Base-by-base conservation (phyloP, 2,329 filamentous ascomycete species). In the Falciphora oryzae region DNA sequence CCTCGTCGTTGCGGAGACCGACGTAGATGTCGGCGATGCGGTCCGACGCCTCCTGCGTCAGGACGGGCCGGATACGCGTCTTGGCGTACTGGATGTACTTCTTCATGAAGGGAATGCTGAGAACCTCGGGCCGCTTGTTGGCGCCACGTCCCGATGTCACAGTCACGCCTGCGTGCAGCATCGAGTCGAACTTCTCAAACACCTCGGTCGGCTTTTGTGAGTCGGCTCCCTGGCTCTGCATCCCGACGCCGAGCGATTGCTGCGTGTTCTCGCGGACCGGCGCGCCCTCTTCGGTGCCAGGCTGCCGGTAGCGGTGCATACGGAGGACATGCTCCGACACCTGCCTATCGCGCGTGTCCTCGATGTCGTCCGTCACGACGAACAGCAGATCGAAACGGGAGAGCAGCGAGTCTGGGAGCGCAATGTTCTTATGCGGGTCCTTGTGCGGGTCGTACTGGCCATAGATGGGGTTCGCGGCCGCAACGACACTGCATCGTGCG, bases 71-170 rank as follows among this genome's bases (percentile, higher is more conserved):
- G 72, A 97, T 85, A 73, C 95, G 84, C 50, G 86, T 90, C 80
- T 99, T 99, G 68, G 95, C 93, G 76, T 99, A 99, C 74, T 99
- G 95, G 59, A 99, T 96, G 76, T 97, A 99, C 79, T 99, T 99
- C 81, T 99, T 99, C 82, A 99, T 93, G 78, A 99, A 99, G 0
- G 93, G 91, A 66, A 99, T 97, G 78, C 91, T 96, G 64, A 99
- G 81, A 18, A 99, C 91, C 75, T 97, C 93, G 6, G 91, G 86
- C 68, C 90, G 89, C 75, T 91, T 90, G 70, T 86, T 87, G 31
- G 89, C 80, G 14, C 91, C 91, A 56, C 92, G 86, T 13, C 90
- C 90, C 16, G 88, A 83, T 4, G 89, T 92, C 22, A 92, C 78
- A 8, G 88, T 92, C 60, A 97, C 92, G 66, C 95, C 95, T 13